Evolutionary conservation across 441 rosid species (phyloP).

Genomic region (Metrosideros polymorpha): DNA sequence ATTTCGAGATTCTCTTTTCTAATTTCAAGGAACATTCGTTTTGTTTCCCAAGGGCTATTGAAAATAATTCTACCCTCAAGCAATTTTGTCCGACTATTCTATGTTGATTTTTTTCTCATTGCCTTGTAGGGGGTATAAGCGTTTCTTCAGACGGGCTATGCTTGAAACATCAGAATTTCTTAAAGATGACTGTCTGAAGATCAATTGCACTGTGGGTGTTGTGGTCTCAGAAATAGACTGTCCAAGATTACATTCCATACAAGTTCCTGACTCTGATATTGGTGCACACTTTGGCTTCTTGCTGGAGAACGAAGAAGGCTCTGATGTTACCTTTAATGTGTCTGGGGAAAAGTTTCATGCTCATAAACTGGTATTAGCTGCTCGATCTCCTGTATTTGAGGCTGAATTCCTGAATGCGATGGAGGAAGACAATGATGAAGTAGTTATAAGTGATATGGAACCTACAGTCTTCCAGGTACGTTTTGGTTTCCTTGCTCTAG

Average conservation of each 20-base stretch:
- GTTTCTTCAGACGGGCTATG: slow-evolving; percentile 49
- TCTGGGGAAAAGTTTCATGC: slow-evolving; percentile 48
- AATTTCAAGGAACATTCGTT: not conserved
- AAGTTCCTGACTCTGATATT: slow-evolving; percentile 64
- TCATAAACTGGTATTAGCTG: slow-evolving; percentile 51
- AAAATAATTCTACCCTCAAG: not conserved
- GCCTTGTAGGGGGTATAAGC: slow-evolving; percentile 60
- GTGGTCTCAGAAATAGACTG: slow-evolving; percentile 69
- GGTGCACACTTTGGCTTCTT: slow-evolving; percentile 57
- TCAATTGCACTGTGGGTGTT: slow-evolving; percentile 69
- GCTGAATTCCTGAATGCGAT: slow-evolving; percentile 36
- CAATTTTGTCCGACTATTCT: not conserved
- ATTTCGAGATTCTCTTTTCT: not conserved
- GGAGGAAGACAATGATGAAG: slow-evolving; percentile 34
- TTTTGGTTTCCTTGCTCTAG: not conserved
- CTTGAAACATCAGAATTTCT: slow-evolving; percentile 63
- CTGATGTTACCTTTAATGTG: slow-evolving; percentile 52
- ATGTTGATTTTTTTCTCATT: not conserved
- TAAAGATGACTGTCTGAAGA: slow-evolving; percentile 60
- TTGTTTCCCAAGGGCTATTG: not conserved
- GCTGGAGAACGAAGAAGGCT: slow-evolving; percentile 56
- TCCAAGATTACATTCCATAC: slow-evolving; percentile 50
- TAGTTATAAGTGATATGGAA: slow-evolving; percentile 48
- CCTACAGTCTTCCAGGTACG: slow-evolving; percentile 59
- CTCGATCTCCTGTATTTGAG: slow-evolving; percentile 61